Evolutionary conservation across 257 asterid genomes (phyloP), one percentile per base, ranked within the genome.

Genomic region (Solanum virginianum): DNA sequence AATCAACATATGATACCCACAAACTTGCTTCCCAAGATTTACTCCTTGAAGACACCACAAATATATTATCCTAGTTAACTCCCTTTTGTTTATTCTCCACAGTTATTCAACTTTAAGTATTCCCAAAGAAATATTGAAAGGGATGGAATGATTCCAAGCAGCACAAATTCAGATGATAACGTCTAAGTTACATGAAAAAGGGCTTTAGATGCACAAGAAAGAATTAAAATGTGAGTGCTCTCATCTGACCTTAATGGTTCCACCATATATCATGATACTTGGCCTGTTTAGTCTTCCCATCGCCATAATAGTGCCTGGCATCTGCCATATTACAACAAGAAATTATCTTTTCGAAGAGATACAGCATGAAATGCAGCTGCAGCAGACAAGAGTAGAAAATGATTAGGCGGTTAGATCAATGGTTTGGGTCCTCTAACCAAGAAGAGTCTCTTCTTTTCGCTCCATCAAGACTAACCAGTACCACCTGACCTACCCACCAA

Each of bases 241-340:
- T 69, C 68, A 89, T 84, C 92, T 57, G 80, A 96, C 99, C 98
- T 97, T 97, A 87, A 95, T 97, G 59, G 99, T 92, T 85, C 99
- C 99, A 86, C 99, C 99, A 53, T 97, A 97, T 84, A 97, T 91
- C 99, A 97, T 97, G 85, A 97, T 95, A 88, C 99, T 94, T 71
- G 99, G 99, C 80, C 99, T 97, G 89, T 97, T 97, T 86, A 97
- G 88, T 85, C 99, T 93, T 88, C 99, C 99, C 99, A 97, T 97
- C 57, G 99, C 99, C 99, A 97, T 97, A 85, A 97, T 95, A 53
- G 99, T 97, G 83, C 99, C 99, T 49, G 99, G 99, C 99, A 97
- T 97, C 99, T 97, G 97, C 89, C 88, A 66, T 29, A 80, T 20
- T 32, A 81, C 55, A 80, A 77, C 66, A 29, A 70, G 22, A 70